phyloP scores from a whole-genome alignment of 805 yeast species.

The Cyberlindnera sargentensis region DNA sequence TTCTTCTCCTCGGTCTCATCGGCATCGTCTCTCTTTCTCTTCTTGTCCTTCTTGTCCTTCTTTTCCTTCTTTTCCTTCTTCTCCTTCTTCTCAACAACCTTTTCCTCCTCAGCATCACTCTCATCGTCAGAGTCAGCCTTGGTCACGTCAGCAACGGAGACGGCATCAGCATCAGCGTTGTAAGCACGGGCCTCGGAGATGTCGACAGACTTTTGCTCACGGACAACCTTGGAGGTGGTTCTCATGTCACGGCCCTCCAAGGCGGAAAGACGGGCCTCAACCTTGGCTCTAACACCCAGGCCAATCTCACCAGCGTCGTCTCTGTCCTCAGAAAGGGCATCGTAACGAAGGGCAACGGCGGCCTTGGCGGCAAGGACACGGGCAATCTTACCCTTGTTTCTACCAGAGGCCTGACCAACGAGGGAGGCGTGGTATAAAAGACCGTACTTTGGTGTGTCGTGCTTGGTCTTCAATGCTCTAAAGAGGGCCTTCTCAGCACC shows the following conservation, averaged over 20 bases:
- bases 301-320: constrained; percentile 95
- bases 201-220: constrained; percentile 81
- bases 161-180: constrained; percentile 92
- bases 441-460: constrained; percentile 98
- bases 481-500: constrained; percentile 99
- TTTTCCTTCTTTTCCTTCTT: constrained; percentile 29
- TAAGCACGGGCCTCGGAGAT: constrained; percentile 80
- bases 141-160: constrained; percentile 28
- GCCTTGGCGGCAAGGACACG: constrained; percentile 98
- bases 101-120: constrained; percentile 32
- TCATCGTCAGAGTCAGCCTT: constrained; percentile 31
- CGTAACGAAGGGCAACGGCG: constrained; percentile 93
- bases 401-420: constrained; percentile 97
- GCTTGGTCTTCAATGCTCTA: constrained; percentile 97
- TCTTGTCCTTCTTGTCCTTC: constrained; percentile 30
- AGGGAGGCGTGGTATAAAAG: constrained; percentile 92
- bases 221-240: constrained; percentile 76
- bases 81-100: constrained; percentile 30
- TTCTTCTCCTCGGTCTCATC: constrained; percentile 26
- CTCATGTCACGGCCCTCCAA: constrained; percentile 96
- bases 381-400: constrained; percentile 98
- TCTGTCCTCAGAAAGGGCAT: constrained; percentile 94
- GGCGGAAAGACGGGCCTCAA: constrained; percentile 89
- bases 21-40: constrained; percentile 28
- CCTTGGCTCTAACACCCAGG: constrained; percentile 82